Evolutionary conservation across 352 stramenopile genomes (phyloP).

Genomic region (Pythium aquatile): DNA sequence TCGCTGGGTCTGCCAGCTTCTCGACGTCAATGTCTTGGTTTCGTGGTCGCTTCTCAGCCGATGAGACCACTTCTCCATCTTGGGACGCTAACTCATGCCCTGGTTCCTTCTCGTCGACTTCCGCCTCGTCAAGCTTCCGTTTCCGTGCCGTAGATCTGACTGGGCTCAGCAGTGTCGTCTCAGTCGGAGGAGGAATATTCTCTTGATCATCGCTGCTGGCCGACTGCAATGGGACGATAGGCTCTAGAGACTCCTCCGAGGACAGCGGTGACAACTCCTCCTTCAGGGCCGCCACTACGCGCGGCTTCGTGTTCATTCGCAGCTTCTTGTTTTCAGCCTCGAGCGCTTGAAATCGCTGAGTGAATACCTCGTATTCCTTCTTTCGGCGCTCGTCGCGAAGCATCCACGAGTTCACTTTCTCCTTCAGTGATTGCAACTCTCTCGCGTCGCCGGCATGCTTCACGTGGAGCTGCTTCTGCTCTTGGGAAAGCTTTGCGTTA

Average conservation of each 20-base stretch:
- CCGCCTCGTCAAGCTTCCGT: constrained; percentile 19
- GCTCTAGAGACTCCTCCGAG: constrained; percentile 6
- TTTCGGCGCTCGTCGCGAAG: constrained; percentile 48
- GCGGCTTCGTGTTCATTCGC: not conserved
- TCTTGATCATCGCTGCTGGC: constrained; percentile 17
- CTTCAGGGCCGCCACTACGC: not conserved
- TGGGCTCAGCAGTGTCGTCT: not conserved
- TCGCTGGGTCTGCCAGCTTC: not conserved
- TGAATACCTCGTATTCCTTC: constrained; percentile 33
- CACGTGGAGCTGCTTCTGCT: constrained; percentile 55
- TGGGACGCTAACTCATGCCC: not conserved
- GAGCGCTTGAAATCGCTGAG: constrained; percentile 17
- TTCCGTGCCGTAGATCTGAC: not conserved
- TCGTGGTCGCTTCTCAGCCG: not conserved
- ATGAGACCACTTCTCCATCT: not conserved
- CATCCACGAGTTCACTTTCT: constrained; percentile 53
- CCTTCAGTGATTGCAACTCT: constrained; percentile 42
- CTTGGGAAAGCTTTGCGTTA: constrained; percentile 66
- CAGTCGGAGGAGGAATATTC: constrained; percentile 24
- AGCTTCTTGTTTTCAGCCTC: constrained; percentile 17
- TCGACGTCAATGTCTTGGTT: not conserved
- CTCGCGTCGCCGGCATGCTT: constrained; percentile 27
- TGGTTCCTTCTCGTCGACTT: not conserved
- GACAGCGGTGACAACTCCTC: not conserved
- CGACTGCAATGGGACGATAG: not conserved